Evolutionary conservation across 345 rosid genomes (phyloP).

Genomic region (Populus davidiana): DNA sequence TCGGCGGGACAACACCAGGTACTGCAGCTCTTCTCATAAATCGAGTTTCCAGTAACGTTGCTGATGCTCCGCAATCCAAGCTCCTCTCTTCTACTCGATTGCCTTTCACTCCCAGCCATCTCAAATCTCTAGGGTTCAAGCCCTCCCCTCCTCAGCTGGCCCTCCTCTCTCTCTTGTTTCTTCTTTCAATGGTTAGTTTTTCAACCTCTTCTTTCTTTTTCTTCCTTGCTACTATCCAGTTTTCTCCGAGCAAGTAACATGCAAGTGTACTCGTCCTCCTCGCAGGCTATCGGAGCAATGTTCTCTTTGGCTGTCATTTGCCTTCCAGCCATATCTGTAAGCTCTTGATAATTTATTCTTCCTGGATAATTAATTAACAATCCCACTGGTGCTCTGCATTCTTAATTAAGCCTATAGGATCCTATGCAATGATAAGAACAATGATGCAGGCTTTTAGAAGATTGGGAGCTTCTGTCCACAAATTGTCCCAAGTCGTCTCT

Average conservation of each 20-base stretch:
- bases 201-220: too few species aligned
- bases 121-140: conserved; percentile 8
- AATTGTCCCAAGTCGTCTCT: conserved; percentile 26
- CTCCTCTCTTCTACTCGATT: background rate
- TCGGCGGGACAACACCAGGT: background rate
- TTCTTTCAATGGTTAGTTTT: conserved; percentile 26
- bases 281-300: conserved; percentile 29
- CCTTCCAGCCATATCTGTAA: conserved; percentile 31
- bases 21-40: background rate
- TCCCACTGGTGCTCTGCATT: too few species aligned
- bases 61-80: background rate
- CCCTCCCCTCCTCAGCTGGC: conserved; percentile 31
- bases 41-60: too few species aligned
- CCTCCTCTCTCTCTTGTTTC: conserved; percentile 32
- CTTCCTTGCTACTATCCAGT: too few species aligned
- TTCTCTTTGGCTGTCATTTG: conserved; percentile 26
- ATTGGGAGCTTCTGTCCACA: conserved; percentile 21
- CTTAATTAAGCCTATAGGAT: too few species aligned
- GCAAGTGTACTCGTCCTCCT: background rate
- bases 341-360: background rate
- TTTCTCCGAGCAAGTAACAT: background rate
- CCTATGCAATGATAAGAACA: background rate
- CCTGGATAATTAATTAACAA: background rate
- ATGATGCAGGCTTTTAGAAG: conserved; percentile 29
- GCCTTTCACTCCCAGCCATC: background rate